phyloP scores from a whole-genome alignment of 2,329 filamentous ascomycete genomes.

The Xylariomycetidae sp. region DNA sequence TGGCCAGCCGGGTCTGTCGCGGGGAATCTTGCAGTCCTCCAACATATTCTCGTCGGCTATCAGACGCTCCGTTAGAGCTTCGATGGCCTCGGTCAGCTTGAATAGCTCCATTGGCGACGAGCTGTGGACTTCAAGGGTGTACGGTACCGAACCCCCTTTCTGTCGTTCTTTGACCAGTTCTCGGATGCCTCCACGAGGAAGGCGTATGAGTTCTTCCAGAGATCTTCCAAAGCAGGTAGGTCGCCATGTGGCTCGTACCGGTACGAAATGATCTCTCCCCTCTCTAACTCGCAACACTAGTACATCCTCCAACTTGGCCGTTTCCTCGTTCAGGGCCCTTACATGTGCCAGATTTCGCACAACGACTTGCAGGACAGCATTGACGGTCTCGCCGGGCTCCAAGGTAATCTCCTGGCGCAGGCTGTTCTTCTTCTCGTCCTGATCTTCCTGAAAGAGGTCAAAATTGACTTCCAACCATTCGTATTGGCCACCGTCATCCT shows the following conservation, averaged over 20 bases:
- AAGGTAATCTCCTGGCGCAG: slow-evolving; percentile 57
- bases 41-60: slow-evolving; percentile 61
- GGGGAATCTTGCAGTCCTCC: slow-evolving; percentile 46
- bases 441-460: slow-evolving; percentile 6
- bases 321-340: slow-evolving; percentile 66
- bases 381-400: slow-evolving; percentile 78
- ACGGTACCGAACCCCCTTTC: slow-evolving; percentile 44
- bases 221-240: slow-evolving; percentile 80
- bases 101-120: slow-evolving; percentile 88
- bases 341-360: slow-evolving; percentile 62
- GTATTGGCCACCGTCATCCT: slow-evolving; percentile 26
- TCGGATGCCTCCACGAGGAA: slow-evolving; percentile 75
- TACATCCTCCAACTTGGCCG: slow-evolving; percentile 71
- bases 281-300: slow-evolving; percentile 78
- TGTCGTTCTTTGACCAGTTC: slow-evolving; percentile 33
- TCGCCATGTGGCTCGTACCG: slow-evolving; percentile 72
- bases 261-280: slow-evolving; percentile 89
- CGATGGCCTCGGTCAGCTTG: slow-evolving; percentile 77
- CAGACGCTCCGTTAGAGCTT: slow-evolving; percentile 50
- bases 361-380: slow-evolving; percentile 62
- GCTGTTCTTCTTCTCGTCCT: slow-evolving; percentile 18
- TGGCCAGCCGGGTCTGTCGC: slow-evolving; percentile 54
- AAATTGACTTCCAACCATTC: slow-evolving; percentile 26
- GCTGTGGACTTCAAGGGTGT: slow-evolving; percentile 58
- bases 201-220: slow-evolving; percentile 80